phyloP scores from a whole-genome alignment of 768 basidiomycete genomes.

The Gloeophyllum trabeum region DNA sequence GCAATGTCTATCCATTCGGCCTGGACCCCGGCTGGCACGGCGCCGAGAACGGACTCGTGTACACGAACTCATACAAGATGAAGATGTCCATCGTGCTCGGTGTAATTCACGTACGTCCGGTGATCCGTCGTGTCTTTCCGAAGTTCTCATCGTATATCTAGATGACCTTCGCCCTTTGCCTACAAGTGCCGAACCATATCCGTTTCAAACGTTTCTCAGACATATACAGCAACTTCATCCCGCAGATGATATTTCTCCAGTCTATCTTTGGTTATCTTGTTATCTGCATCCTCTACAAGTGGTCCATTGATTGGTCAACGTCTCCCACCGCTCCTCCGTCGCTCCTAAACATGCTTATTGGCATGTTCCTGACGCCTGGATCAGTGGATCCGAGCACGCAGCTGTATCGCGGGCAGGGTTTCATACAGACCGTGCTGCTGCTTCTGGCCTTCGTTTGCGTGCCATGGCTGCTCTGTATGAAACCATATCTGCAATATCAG shows the following conservation, averaged over 20 bases:
- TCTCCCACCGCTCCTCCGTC: conserved; percentile 69
- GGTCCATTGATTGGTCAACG: conserved; percentile 85
- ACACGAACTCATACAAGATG: conserved; percentile 99
- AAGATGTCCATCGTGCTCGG: conserved; percentile 97
- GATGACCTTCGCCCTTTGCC: conserved; percentile 98
- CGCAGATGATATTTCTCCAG: conserved; percentile 94
- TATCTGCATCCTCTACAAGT: conserved; percentile 93
- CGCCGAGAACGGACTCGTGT: conserved; percentile 82
- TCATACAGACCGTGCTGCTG: conserved; percentile 71
- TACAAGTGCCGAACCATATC: conserved; percentile 93
- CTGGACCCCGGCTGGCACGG: conserved; percentile 94
- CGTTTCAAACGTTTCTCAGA: conserved; percentile 82
- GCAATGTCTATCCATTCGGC: conserved; percentile 83
- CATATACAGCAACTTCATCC: conserved; percentile 92
- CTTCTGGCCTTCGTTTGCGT: conserved; percentile 78
- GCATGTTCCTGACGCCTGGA: conserved; percentile 92
- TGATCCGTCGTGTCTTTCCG: background rate
- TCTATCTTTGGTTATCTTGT: conserved; percentile 97
- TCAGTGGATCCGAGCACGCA: conserved; percentile 54
- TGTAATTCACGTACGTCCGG: conserved; percentile 76
- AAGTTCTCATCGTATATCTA: conserved; percentile 18
- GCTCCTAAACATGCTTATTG: conserved; percentile 90
- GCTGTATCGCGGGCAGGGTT: conserved; percentile 81
- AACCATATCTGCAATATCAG: conserved; percentile 87
- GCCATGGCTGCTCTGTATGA: conserved; percentile 87